phyloP scores from a whole-genome alignment of 768 basidiomycete genomes.

The Suillus weaverae region DNA sequence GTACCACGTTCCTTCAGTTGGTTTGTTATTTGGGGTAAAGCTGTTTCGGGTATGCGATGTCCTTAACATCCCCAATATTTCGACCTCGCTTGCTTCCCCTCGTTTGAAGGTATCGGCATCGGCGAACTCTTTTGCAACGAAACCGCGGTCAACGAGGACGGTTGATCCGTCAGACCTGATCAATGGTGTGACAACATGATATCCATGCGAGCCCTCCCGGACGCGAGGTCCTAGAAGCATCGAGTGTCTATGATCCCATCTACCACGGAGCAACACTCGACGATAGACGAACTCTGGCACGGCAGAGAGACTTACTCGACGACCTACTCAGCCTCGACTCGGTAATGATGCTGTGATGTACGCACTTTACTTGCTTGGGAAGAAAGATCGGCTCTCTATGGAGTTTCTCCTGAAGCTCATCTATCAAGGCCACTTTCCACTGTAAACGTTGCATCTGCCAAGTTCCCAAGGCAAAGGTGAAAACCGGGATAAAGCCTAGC shows the following conservation, averaged over 20 bases:
- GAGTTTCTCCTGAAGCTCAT: constrained; percentile 90
- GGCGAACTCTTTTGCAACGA: constrained; percentile 64
- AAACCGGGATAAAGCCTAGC: constrained; percentile 83
- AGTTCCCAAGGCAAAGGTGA: constrained; percentile 85
- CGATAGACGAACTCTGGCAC: constrained; percentile 90
- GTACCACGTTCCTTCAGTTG: constrained; percentile 82
- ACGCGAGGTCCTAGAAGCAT: constrained; percentile 86
- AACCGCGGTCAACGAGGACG: constrained; percentile 90
- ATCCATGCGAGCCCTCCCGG: constrained; percentile 86
- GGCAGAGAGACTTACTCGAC: constrained; percentile 54
- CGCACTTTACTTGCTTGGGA: constrained; percentile 86
- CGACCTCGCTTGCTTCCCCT: constrained; percentile 55
- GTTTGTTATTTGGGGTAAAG: constrained; percentile 90
- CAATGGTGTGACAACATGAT: constrained; percentile 86
- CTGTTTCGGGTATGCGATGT: constrained; percentile 68
- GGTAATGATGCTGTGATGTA: constrained; percentile 20
- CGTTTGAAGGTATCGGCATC: constrained; percentile 30
- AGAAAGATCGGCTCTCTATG: constrained; percentile 73
- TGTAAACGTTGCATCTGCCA: constrained; percentile 94
- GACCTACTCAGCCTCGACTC: constrained; percentile 20
- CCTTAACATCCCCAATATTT: constrained; percentile 85
- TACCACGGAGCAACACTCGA: constrained; percentile 76
- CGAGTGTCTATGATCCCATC: constrained; percentile 74
- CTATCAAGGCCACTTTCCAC: constrained; percentile 94
- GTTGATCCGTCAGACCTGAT: constrained; percentile 78